phyloP scores from a whole-genome alignment of 2,329 filamentous ascomycete genomes.

The Ilyonectria destructans region DNA sequence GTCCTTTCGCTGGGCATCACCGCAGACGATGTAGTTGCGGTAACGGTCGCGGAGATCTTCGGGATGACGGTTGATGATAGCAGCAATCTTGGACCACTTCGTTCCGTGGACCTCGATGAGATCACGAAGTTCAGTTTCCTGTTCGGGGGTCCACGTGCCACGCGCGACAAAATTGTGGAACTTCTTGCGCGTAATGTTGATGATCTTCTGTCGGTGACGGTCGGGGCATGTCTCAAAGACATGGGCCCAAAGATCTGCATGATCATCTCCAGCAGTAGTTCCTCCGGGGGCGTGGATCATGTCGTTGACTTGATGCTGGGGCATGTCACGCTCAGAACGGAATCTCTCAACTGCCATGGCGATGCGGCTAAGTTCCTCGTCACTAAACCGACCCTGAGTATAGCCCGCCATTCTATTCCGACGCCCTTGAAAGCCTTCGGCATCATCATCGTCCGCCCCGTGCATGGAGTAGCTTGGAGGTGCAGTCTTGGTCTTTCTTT shows the following conservation, averaged over 20 bases:
- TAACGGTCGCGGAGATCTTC: constrained; percentile 81
- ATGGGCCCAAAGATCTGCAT: constrained; percentile 65
- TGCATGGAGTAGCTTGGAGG: constrained; percentile 43
- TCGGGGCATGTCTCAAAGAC: constrained; percentile 66
- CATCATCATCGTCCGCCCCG: constrained; percentile 41
- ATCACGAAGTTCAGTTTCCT: constrained; percentile 55
- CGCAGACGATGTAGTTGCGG: constrained; percentile 77
- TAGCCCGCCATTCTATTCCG: constrained; percentile 49
- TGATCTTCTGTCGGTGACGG: constrained; percentile 68
- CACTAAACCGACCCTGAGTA: constrained; percentile 61
- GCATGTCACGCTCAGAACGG: constrained; percentile 60
- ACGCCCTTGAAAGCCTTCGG: constrained; percentile 37
- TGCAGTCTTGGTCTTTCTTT: constrained; percentile 41
- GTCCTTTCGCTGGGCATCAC: constrained; percentile 66
- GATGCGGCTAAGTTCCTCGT: constrained; percentile 61
- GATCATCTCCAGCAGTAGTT: constrained; percentile 54
- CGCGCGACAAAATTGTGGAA: constrained; percentile 77
- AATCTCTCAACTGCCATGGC: constrained; percentile 62
- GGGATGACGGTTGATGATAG: constrained; percentile 74
- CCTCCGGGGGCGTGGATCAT: constrained; percentile 57
- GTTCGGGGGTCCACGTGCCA: constrained; percentile 61
- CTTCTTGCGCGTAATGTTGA: constrained; percentile 72
- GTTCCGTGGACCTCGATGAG: constrained; percentile 58
- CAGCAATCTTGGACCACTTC: constrained; percentile 76
- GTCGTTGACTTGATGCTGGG: constrained; percentile 64